Evolutionary conservation across 345 rosid genomes (phyloP).

Genomic region (Populus pruinosa): DNA sequence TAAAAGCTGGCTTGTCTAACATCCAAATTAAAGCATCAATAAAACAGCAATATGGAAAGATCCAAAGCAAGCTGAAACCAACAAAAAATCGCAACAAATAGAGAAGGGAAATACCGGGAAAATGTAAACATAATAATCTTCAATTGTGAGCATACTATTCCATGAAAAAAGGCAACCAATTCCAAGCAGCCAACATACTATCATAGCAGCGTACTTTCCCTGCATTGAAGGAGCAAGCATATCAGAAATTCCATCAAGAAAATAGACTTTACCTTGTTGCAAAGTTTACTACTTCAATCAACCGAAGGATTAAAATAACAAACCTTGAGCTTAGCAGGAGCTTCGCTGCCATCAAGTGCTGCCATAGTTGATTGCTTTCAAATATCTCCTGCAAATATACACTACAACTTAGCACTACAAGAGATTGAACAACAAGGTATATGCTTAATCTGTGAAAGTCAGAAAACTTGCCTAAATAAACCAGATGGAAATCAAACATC

Average conservation of each 20-base stretch:
- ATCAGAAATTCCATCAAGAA: neutral
- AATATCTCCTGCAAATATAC: constrained; percentile 13
- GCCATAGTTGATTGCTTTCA: constrained; percentile 20
- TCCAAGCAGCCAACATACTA: constrained; percentile 78
- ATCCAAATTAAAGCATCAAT: neutral
- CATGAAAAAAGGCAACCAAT: constrained; percentile 77
- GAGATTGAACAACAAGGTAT: neutral
- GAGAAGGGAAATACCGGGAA: constrained; percentile 51
- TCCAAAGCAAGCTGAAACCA: neutral
- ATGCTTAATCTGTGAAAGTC: neutral
- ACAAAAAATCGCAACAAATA: neutral
- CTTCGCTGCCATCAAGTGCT: neutral
- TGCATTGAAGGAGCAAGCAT: constrained; percentile 8
- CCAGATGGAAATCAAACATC: neutral
- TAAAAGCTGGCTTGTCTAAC: too few species aligned
- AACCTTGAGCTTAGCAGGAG: constrained; percentile 37
- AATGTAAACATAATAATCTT: constrained; percentile 56
- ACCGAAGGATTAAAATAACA: constrained; percentile 7
- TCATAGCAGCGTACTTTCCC: constrained; percentile 67
- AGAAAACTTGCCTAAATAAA: neutral
- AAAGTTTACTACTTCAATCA: neutral
- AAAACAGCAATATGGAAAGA: neutral
- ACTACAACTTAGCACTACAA: neutral
- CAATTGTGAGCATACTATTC: constrained; percentile 79
- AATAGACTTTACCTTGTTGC: neutral